phyloP scores from a whole-genome alignment of 2,329 filamentous ascomycete genomes.

The Epichloe bromicola region DNA sequence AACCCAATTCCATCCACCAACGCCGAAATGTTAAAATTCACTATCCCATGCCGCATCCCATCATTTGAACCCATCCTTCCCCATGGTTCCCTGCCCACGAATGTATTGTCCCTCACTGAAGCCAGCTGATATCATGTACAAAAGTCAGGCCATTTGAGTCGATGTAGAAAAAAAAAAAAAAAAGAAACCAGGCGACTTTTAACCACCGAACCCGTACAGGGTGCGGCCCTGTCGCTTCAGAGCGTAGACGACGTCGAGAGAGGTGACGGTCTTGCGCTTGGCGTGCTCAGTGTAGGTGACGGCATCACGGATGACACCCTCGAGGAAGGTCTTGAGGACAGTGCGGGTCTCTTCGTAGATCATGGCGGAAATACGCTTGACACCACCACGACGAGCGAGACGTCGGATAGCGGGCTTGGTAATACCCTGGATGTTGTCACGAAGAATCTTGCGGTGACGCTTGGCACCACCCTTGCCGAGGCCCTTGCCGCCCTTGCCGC shows the following conservation, averaged over 20 bases:
- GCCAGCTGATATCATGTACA: conserved; percentile 3
- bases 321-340: conserved; percentile 68
- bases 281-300: conserved; percentile 71
- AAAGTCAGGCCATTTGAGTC: background rate
- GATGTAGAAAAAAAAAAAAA: background rate
- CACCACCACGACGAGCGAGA: conserved; percentile 98
- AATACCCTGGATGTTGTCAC: conserved; percentile 99
- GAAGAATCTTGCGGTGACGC: conserved; percentile 98
- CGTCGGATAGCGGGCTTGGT: conserved; percentile 97
- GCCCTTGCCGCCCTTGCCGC: conserved; percentile 93
- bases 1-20: conserved; percentile 3
- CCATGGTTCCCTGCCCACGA: background rate
- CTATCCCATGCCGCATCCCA: conserved; percentile 17
- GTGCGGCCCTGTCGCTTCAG: conserved; percentile 60
- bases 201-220: conserved; percentile 85
- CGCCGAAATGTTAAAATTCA: conserved; percentile 7
- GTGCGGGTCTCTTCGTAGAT: conserved; percentile 70
- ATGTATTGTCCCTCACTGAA: background rate
- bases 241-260: conserved; percentile 54
- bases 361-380: conserved; percentile 99
- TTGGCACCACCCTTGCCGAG: conserved; percentile 97
- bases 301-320: conserved; percentile 63
- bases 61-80: conserved; percentile 4
- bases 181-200: conserved; percentile 22
- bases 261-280: conserved; percentile 70